Evolutionary conservation across 2,329 filamentous ascomycete species (phyloP), one percentile per base, ranked within the genome.

Genomic region (Hortaea werneckii): DNA sequence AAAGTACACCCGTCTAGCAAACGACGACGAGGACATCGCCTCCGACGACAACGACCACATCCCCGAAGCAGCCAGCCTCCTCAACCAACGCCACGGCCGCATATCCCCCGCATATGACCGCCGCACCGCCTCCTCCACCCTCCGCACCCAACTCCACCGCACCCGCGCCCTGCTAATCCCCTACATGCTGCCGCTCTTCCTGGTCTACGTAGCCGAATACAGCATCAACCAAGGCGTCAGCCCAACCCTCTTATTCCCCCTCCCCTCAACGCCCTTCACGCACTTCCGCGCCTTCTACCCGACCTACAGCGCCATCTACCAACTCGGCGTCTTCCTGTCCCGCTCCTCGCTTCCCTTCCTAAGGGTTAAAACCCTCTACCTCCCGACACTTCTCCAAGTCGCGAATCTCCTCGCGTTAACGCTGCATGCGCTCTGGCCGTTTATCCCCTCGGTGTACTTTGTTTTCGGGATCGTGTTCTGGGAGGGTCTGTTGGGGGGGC

Each of bases 181-280:
- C 7, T 83, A 82, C 64, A 96, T 98, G 88, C 74, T 94, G 4
- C 92, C 92, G 0, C 75, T 98, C 10, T 74, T 96, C 30, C 70
- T 96, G 11, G 92, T 98, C 29, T 98, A 95, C 64, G 78, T 96
- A 32, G 87, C 89, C 46, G 92, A 98, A 70, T 98, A 98, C 64
- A 94, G 86, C 45, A 95, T 96, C 66, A 96, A 96, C 68, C 89
- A 95, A 69, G 90, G 89, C 32, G 87, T 96, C 0, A 75, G 87
- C 0, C 90, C 92, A 1, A 95, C 88, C 0, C 72, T 96, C 0
- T 77, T 98, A 4, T 98, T 95, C 61, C 87, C 89, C 0, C 72
- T 95, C 1, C 61, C 74, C 1, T 67, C 76, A 8, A 83, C 85
- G 1, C 92, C 92, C 0, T 96, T 96, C 63, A 68, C 71, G 29